phyloP scores from a whole-genome alignment of 202 grass and related monocot species.

The Panicum hallii region DNA sequence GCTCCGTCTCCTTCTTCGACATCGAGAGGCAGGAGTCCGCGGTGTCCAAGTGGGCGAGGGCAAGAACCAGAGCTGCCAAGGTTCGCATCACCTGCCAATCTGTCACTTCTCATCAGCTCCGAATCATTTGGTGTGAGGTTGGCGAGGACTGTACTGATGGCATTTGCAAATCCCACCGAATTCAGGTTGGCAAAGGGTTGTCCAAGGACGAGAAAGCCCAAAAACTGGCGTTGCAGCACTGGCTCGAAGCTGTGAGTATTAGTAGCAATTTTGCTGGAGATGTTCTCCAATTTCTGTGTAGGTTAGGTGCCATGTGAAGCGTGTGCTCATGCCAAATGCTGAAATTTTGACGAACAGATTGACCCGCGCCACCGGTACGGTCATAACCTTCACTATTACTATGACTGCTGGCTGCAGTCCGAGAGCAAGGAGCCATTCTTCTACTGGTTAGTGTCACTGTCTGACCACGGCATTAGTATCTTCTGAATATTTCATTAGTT shows the following conservation, averaged over 20 bases:
- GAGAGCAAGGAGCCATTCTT: constrained; percentile 98
- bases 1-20: constrained; percentile 92
- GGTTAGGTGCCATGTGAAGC: background rate
- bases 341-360: constrained; percentile 58
- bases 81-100: constrained; percentile 33
- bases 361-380: constrained; percentile 91
- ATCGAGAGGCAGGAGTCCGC: constrained; percentile 78
- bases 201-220: constrained; percentile 94
- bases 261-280: background rate
- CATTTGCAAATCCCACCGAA: background rate
- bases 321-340: constrained; percentile 12
- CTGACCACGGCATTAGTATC: background rate
- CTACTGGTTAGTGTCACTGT: constrained; percentile 66
- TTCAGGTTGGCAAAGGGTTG: constrained; percentile 92
- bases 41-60: constrained; percentile 92
- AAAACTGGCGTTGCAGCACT: constrained; percentile 96
- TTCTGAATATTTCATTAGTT: background rate
- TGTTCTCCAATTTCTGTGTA: background rate
- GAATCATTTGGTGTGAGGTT: background rate
- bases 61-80: constrained; percentile 85
- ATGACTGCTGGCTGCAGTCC: constrained; percentile 78
- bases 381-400: constrained; percentile 93
- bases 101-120: background rate
- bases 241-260: constrained; percentile 89
- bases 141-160: background rate